A percentile compares a stretch with the other conserved stretches of the same genome.
Evolutionary conservation across 2,329 filamentous ascomycete genomes (phyloP).

Genomic region (Herpotrichia juniperi): DNA sequence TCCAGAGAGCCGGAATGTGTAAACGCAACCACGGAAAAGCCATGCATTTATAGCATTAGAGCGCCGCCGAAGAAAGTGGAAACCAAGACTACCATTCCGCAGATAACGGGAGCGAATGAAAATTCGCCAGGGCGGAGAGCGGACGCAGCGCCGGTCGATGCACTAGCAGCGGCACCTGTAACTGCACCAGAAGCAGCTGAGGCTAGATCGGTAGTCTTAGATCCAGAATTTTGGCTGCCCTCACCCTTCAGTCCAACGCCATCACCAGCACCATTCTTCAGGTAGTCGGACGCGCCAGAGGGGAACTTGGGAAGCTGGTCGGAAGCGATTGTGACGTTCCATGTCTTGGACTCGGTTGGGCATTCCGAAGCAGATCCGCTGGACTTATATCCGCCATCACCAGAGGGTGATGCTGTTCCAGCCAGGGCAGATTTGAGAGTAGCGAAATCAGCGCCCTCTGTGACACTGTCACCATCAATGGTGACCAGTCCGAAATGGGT

Average conservation of each 20-base stretch:
- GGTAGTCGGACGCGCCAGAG: conserved; percentile 59
- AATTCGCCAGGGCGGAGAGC: conserved; percentile 53
- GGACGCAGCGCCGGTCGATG: conserved; percentile 51
- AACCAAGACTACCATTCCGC: conserved; percentile 57
- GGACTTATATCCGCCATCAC: conserved; percentile 65
- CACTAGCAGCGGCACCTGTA: conserved; percentile 41
- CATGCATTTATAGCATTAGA: conserved; percentile 43
- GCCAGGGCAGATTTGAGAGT: conserved; percentile 59
- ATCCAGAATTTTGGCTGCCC: conserved; percentile 63
- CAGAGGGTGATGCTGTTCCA: conserved; percentile 57
- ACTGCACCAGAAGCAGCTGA: conserved; percentile 57
- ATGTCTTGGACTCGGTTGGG: conserved; percentile 59
- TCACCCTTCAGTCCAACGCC: conserved; percentile 61
- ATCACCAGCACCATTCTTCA: conserved; percentile 63
- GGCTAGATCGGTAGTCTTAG: conserved; percentile 50
- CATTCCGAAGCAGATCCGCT: conserved; percentile 60
- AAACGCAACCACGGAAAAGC: not conserved
- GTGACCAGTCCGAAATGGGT: conserved; percentile 79
- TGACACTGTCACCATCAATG: conserved; percentile 62
- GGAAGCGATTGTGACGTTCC: conserved; percentile 57
- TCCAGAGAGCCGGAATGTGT: conserved; percentile 12
- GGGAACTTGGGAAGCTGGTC: conserved; percentile 65
- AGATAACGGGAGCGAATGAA: conserved; percentile 57
- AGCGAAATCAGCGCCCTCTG: conserved; percentile 67
- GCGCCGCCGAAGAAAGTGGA: conserved; percentile 61